phyloP scores from a whole-genome alignment of 2,329 filamentous ascomycete species.

The Verticillium longisporum region DNA sequence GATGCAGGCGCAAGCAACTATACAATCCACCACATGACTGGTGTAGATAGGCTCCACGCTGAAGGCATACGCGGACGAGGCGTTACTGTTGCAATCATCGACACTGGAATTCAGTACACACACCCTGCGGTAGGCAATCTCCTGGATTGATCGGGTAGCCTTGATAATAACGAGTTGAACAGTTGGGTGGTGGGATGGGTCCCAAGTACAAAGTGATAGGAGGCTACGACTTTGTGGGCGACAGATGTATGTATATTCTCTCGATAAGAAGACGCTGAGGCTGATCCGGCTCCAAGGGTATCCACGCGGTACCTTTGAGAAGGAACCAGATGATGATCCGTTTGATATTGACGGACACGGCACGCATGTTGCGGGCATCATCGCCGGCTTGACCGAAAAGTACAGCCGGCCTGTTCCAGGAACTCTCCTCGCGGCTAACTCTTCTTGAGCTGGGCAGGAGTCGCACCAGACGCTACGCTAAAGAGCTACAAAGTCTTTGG shows the following conservation, averaged over 20 bases:
- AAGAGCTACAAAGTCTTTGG: constrained; percentile 23
- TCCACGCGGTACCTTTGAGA: constrained; percentile 4
- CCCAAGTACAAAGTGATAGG: constrained; percentile 9
- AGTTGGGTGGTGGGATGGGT: constrained; percentile 10
- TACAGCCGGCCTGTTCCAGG: not conserved
- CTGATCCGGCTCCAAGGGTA: not conserved
- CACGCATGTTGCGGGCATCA: constrained; percentile 26
- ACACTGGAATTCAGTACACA: constrained; percentile 31
- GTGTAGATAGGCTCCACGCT: constrained; percentile 29
- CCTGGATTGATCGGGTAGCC: not conserved
- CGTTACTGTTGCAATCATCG: constrained; percentile 29
- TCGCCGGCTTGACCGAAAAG: constrained; percentile 11
- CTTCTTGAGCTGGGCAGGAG: constrained; percentile 9
- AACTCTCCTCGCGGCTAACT: no score
- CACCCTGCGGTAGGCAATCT: constrained; percentile 23
- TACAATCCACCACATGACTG: constrained; percentile 29
- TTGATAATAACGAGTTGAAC: not conserved
- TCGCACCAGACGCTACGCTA: constrained; percentile 21
- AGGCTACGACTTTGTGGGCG: constrained; percentile 10
- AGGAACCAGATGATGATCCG: constrained; percentile 26
- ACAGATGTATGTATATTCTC: not conserved
- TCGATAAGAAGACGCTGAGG: not conserved
- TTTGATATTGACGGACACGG: constrained; percentile 27
- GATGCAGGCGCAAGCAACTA: constrained; percentile 16
- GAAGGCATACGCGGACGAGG: constrained; percentile 29